These are phyloP conservation scores for Ascochyta lentis DNA, from an alignment of 2,329 filamentous ascomycete genomes.

Conservation along the genomic window DNA sequence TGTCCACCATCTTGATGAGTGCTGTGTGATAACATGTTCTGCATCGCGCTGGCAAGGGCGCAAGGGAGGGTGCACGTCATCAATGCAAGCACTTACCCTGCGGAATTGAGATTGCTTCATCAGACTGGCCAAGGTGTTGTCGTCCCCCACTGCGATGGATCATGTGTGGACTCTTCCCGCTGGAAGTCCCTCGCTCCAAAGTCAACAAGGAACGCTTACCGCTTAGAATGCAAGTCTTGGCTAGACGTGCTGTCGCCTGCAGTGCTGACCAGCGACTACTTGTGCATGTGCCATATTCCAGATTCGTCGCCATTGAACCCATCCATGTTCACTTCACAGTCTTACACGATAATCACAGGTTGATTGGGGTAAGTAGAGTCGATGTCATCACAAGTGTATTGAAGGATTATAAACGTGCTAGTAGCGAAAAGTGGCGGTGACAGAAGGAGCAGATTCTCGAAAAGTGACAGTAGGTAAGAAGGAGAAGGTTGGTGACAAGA, in stretches of 20 bases:
- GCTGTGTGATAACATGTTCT: neutral
- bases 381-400: neutral
- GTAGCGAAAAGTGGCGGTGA: neutral
- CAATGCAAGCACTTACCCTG: slow-evolving; percentile 7
- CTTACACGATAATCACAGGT: neutral
- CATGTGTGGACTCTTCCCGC: neutral
- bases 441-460: neutral
- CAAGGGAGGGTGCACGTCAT: slow-evolving; percentile 9
- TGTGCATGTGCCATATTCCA: neutral
- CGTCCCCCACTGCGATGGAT: neutral
- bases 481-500: neutral
- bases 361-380: too few species aligned
- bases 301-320: neutral
- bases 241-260: neutral
- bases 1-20: neutral
- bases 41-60: neutral
- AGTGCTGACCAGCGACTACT: neutral
- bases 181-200: neutral
- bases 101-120: slow-evolving; percentile 6
- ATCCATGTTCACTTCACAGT: neutral
- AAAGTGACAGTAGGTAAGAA: neutral
- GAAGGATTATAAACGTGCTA: slow-evolving; percentile 1
- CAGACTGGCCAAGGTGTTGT: neutral
- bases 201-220: neutral
- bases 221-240: neutral